Conservation (phyloP, 305 asterid species). For the Rubia peregrina region DNA sequence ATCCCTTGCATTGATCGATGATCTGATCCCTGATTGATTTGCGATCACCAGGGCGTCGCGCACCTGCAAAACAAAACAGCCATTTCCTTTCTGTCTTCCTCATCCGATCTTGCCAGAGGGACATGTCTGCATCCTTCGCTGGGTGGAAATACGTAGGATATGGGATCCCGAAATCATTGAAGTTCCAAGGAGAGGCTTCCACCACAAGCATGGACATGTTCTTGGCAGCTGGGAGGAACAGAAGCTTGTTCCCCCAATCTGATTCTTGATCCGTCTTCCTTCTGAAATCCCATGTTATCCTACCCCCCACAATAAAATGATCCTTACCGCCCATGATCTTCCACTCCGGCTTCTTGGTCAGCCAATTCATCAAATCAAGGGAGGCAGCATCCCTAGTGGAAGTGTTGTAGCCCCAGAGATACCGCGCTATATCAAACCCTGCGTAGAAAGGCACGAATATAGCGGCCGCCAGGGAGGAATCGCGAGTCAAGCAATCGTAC, state of each 20-base stretch:
- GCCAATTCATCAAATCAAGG: conserved; percentile 67
- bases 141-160: conserved; percentile 90
- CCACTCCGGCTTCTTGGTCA: conserved; percentile 63
- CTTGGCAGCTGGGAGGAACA: conserved; percentile 55
- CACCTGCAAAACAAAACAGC: conserved; percentile 89
- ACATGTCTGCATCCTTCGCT: conserved; percentile 53
- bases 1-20: conserved; percentile 62
- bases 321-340: conserved; percentile 73
- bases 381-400: conserved; percentile 66
- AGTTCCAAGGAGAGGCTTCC: conserved; percentile 79
- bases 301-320: conserved; percentile 76
- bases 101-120: conserved; percentile 67
- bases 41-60: conserved; percentile 56
- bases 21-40: conserved; percentile 69
- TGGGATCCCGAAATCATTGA: conserved; percentile 71
- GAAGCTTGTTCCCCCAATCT: conserved; percentile 83
- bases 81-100: conserved; percentile 45
- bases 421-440: conserved; percentile 67
- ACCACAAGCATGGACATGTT: conserved; percentile 83
- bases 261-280: conserved; percentile 42
- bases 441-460: conserved; percentile 82
- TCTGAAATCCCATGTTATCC: conserved; percentile 89
- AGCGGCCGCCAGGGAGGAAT: conserved; percentile 80
- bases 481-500: conserved; percentile 64
- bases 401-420: conserved; percentile 68